Evolutionary conservation across 495 filamentous ascomycete species (phyloP), one percentile per base, ranked within the genome.

Genomic region (Hypoxylon intermedium): DNA sequence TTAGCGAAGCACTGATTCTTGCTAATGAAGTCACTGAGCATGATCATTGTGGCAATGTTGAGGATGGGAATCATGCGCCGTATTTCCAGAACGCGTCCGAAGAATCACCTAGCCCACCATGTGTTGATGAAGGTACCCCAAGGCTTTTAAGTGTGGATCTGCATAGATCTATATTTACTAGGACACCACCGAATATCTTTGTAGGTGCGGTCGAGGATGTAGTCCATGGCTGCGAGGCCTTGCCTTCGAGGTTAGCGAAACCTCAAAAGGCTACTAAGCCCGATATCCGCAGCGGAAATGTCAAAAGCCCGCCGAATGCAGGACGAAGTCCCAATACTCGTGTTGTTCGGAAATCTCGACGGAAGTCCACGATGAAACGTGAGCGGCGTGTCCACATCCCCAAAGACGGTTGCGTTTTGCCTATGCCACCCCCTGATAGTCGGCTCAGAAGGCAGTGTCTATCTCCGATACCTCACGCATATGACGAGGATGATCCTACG

Each of bases 1-100:
- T 83, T 13, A 70, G 67, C 30, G 75, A 82, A 60, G 81, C 79
- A 13, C 53, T 80, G 13, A 67, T 62, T 0, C 62, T 83, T 15
- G 79, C 77, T 13, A 68, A 73, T 19, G 63, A 79, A 47, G 73
- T 65, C 41, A 69, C 67, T 11, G 65, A 71, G 12, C 58, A 48
- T 7, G 51, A 56, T 33, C 34, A 41, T 43, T 63, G 44, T 15
- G 62, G 40, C 4, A 48, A 61, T 52, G 15, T 44, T 6, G 59
- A 70, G 26, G 44, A 63, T 38, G 52, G 63, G 30, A 15, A 55
- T 31, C 28, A 43, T 6, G 41, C 40, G 34, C 40, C 54, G 0
- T 43, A 49, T 43, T 42, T 59, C 26, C 42, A 58, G 44, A 48
- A 7, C 53, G 44, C 19, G 42, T 54, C 63, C 4, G 51, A 65